These are phyloP conservation scores for Aspergillus sp. DNA, from an alignment of 2,329 filamentous ascomycete genomes.

Conservation along the genomic window DNA sequence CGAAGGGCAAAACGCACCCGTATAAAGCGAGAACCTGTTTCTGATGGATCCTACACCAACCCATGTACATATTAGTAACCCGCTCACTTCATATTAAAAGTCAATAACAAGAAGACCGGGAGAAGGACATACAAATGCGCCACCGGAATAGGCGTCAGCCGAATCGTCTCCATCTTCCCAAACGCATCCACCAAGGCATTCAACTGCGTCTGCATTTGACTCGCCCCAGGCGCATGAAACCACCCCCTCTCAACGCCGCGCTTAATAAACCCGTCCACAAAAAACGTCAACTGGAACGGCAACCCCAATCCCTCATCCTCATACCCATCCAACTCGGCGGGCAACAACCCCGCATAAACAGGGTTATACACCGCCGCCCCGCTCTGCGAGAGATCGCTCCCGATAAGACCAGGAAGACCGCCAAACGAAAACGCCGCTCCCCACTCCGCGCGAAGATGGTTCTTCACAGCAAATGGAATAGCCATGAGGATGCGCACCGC, in stretches of 20 bases:
- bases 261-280: slow-evolving; percentile 61
- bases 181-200: slow-evolving; percentile 59
- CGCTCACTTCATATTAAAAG: neutral
- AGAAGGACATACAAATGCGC: slow-evolving; percentile 52
- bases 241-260: slow-evolving; percentile 56
- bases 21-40: slow-evolving; percentile 64
- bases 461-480: slow-evolving; percentile 63
- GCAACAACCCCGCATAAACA: slow-evolving; percentile 54
- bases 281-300: slow-evolving; percentile 60
- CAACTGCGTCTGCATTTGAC: slow-evolving; percentile 58
- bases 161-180: slow-evolving; percentile 65
- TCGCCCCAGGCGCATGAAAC: slow-evolving; percentile 61
- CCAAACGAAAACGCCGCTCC: slow-evolving; percentile 41
- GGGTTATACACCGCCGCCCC: slow-evolving; percentile 37
- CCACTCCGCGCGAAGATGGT: slow-evolving; percentile 65
- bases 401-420: slow-evolving; percentile 16
- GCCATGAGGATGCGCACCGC: slow-evolving; percentile 60
- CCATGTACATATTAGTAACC: neutral
- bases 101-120: neutral
- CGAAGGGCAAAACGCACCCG: slow-evolving; percentile 61
- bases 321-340: slow-evolving; percentile 50
- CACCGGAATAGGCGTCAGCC: slow-evolving; percentile 63
- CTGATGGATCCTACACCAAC: slow-evolving; percentile 54
- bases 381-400: slow-evolving; percentile 31
- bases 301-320: slow-evolving; percentile 61